phyloP scores from a whole-genome alignment of 345 rosid genomes.

The Eucalyptus microcorys region DNA sequence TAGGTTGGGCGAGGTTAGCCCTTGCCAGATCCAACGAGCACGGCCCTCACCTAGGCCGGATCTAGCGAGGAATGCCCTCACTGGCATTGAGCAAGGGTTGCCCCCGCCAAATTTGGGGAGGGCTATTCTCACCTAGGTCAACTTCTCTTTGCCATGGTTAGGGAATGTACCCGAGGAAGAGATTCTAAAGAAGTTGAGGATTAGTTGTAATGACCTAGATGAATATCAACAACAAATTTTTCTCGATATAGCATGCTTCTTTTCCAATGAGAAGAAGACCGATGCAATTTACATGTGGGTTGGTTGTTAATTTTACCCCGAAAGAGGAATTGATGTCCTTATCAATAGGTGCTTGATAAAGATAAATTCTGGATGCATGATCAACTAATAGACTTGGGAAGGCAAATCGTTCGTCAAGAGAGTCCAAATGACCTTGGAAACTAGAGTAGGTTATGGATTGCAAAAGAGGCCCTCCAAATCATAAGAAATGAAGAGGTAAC shows the following conservation, averaged over 20 bases:
- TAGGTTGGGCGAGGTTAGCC: no score
- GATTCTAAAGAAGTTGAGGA: neutral
- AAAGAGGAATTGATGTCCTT: neutral
- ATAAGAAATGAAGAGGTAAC: neutral
- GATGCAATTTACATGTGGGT: neutral
- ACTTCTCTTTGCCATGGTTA: no score
- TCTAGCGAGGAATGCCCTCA: no score
- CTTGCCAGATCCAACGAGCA: no score
- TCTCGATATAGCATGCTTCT: neutral
- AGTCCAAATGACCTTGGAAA: neutral
- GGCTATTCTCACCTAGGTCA: no score
- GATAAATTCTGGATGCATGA: neutral
- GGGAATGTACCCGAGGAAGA: neutral
- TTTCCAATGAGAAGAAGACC: neutral
- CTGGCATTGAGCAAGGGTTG: no score
- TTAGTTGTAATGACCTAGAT: neutral
- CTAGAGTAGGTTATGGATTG: neutral
- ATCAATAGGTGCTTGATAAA: neutral
- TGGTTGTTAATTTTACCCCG: neutral
- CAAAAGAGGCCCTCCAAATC: neutral
- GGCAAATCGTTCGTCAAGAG: neutral
- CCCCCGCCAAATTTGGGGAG: no score
- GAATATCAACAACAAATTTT: neutral
- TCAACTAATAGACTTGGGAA: neutral
- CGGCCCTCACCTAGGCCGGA: no score